Percentiles rank a stretch among this genome's conserved stretches.
Conservation (phyloP, 805 yeast species). For the Pichia sporocuriosa region DNA sequence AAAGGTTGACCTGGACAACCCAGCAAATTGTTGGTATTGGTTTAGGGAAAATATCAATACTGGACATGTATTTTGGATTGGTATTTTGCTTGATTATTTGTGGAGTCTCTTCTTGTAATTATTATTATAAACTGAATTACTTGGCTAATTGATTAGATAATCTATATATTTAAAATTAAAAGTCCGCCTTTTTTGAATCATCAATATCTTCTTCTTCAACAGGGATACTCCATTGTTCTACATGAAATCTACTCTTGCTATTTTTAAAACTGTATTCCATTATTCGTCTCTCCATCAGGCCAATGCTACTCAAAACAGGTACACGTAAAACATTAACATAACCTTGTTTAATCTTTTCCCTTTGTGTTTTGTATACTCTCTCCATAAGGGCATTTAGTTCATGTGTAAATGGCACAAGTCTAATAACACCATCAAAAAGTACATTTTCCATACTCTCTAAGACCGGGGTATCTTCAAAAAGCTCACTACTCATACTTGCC, state of each 20-base stretch:
- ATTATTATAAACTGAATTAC: not conserved
- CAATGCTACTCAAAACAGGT: conserved; percentile 67
- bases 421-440: conserved; percentile 60
- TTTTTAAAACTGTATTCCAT: conserved; percentile 84
- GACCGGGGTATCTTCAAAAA: conserved; percentile 47
- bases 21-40: conserved; percentile 74
- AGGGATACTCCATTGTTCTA: conserved; percentile 96
- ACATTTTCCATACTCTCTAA: conserved; percentile 46
- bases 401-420: conserved; percentile 76
- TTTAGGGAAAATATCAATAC: conserved; percentile 74
- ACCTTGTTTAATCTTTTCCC: conserved; percentile 79
- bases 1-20: conserved; percentile 71
- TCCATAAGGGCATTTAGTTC: conserved; percentile 62
- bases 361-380: conserved; percentile 62
- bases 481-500: conserved; percentile 56
- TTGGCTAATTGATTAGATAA: too few relatives aligned
- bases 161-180: not conserved
- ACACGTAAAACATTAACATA: conserved; percentile 67
- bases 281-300: conserved; percentile 66
- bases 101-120: conserved; percentile 36
- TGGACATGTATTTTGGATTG: conserved; percentile 60
- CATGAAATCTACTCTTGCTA: conserved; percentile 75
- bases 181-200: conserved; percentile 4
- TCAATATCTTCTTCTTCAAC: conserved; percentile 61
- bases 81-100: conserved; percentile 60